Evolutionary conservation across 73 alveolate species (phyloP), one percentile per base, ranked within the genome.

Genomic region (Tetrahymena borealis): DNA sequence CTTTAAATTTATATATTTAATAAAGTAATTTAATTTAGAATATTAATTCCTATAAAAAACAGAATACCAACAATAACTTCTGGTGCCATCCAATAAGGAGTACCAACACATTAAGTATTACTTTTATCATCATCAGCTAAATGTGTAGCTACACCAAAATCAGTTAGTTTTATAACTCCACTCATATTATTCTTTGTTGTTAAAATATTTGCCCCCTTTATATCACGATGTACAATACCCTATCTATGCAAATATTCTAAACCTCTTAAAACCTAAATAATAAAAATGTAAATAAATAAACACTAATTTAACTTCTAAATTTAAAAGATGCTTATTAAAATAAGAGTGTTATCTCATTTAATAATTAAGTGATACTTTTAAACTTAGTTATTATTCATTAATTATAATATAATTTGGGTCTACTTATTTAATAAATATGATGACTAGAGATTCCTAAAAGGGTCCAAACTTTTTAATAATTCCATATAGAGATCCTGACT

Each of bases 51-150:
- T n/a, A n/a, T 6, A 42, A 42, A 12, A n/a, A 2, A n/a, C 9
- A 15, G 28, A 60, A 60, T 60, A 60, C 85, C 85, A 20, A 60
- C 28, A 31, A 98, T 98, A 11, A 98, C 99, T 96, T 98, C 99
- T 28, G 99, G 99, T 9, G 99, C 99, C 99, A 98, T 98, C 98
- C 99, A 98, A 94, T 98, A 98, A 28, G 99, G 99, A 41, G 99
- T 98, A 0, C 99, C 99, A 40, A 97, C 99, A 20, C 85, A 60
- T 41, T 96, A 92, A 33, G 99, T 96, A 94, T 95, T 97, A 85
- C 97, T 98, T 94, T 97, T 96, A 37, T 96, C 98, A 85, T 97
- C 96, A 60, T 97, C 99, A 39, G 95, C 95, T 41, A 98, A 90
- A 33, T 93, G 95, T 33, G 98, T 98, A 31, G 99, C 99, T 77